Evolutionary conservation across 1,139 yeast species (phyloP), one percentile per base, ranked within the genome.

Genomic region (Protomyces lactucae-debilis): DNA sequence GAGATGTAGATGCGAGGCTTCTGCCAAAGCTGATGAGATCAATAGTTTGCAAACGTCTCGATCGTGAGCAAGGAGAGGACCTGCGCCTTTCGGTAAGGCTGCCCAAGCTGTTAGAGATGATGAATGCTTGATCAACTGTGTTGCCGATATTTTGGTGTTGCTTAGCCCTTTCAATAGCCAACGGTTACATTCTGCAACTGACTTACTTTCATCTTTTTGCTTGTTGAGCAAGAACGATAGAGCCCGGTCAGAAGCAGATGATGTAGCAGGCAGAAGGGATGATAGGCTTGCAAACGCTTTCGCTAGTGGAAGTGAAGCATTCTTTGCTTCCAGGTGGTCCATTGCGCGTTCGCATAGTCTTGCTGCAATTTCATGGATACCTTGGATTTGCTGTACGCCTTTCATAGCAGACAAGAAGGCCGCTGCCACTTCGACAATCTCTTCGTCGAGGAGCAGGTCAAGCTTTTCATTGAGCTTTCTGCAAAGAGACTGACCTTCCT

Each of bases 401-500:
- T 48, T 36, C 8, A 59, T 21, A 16, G 12, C 23, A 6, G 55
- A n/a, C 5, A 59, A 16, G n/a, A 39, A 52, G 8, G 32, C 23
- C 32, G 52, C 16, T n/a, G 46, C 39, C n/a, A 12, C 32, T 9
- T 43, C 9, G 12, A 52, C 37, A 12, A 21, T n/a, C 21, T 40
- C 10, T 14, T 14, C 36, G 14, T 40, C 52, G 4, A 40, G 28
- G 10, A 32, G 53, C 14, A 32, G 12, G 8, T 52, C 57, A 23
- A 59, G 1, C 21, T 52, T 52, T 6, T 59, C 63, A 14, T 52
- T 4, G 4, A 59, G 9, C 35, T 52, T 59, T 25, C 23, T 52
- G 21, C 28, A 9, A 12, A 25, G 25, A 6, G 36, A n/a, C 9
- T 16, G 36, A 5, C 57, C 63, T 59, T 59, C 63, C 46, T 53